A percentile compares a stretch with the other conserved stretches of the same genome.
These are phyloP conservation scores for Salvia rosmarinus DNA, from an alignment of 257 asterid species.

Conservation along the genomic window DNA sequence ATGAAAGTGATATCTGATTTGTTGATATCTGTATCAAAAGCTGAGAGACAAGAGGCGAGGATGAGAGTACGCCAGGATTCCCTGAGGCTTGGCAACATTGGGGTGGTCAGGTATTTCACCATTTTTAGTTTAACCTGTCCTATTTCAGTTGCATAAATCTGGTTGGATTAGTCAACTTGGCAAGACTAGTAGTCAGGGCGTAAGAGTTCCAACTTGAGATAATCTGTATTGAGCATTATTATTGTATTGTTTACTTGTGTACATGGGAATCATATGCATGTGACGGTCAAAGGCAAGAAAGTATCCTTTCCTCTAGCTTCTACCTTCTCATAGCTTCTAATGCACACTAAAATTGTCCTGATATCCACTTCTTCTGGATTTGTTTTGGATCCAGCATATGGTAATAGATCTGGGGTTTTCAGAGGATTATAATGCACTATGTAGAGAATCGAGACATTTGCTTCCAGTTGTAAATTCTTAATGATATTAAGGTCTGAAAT, in stretches of 20 bases:
- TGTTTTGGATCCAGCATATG: too few relatives aligned
- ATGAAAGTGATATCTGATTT: conserved; percentile 81
- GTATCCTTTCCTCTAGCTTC: too few relatives aligned
- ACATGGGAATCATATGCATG: too few relatives aligned
- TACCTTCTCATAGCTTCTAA: too few relatives aligned
- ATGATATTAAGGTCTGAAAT: conserved; percentile 9
- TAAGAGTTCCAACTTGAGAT: too few relatives aligned
- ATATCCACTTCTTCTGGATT: too few relatives aligned
- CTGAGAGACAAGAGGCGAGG: conserved; percentile 98
- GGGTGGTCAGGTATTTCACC: conserved; percentile 75
- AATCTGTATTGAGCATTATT: too few relatives aligned
- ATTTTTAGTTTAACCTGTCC: neutral
- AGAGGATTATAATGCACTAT: neutral
- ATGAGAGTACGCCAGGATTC: conserved; percentile 94
- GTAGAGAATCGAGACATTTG: neutral
- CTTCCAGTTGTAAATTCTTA: conserved; percentile 7
- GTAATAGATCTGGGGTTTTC: conserved; percentile 4
- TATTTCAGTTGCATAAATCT: conserved; percentile 20
- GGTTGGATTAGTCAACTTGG: too few relatives aligned
- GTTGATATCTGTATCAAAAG: conserved; percentile 90
- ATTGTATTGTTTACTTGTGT: too few relatives aligned
- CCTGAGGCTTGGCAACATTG: conserved; percentile 91
- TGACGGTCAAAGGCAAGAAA: too few relatives aligned
- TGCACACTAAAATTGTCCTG: too few relatives aligned
- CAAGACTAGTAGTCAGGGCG: too few relatives aligned